Conservation (phyloP, 768 basidiomycete genomes). For the Mrakia frigida region DNA sequence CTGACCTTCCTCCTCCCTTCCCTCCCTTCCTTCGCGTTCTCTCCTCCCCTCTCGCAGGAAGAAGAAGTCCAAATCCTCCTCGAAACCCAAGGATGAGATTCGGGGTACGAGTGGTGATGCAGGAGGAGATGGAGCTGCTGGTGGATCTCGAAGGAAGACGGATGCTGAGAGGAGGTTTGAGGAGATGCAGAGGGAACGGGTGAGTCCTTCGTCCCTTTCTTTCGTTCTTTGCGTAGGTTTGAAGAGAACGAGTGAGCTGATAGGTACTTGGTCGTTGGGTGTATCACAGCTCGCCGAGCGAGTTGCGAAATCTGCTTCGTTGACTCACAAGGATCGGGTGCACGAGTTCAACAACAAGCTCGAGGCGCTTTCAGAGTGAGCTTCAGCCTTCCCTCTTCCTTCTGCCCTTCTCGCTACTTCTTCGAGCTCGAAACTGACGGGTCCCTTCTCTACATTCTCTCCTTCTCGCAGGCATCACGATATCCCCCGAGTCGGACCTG, state of each 20-base stretch:
- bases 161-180: constrained; percentile 85
- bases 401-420: background rate
- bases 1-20: no score
- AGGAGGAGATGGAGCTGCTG: constrained; percentile 53
- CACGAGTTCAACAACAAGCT: constrained; percentile 82
- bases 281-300: constrained; percentile 59
- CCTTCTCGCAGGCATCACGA: constrained; percentile 26
- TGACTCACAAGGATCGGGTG: constrained; percentile 91
- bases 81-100: constrained; percentile 50
- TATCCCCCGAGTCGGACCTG: constrained; percentile 33
- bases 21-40: background rate
- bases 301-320: constrained; percentile 69
- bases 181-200: constrained; percentile 73
- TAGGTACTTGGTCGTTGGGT: background rate
- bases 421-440: background rate
- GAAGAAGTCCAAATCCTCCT: constrained; percentile 64
- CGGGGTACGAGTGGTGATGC: constrained; percentile 37
- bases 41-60: constrained; percentile 58
- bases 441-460: background rate
- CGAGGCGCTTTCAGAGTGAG: constrained; percentile 79
- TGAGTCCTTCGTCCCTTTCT: constrained; percentile 44
- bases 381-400: background rate
- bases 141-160: constrained; percentile 57
- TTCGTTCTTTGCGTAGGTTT: constrained; percentile 29
- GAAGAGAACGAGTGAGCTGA: background rate